phyloP scores from a whole-genome alignment of 116 monocot species.

The Dioscorea cayenensis region DNA sequence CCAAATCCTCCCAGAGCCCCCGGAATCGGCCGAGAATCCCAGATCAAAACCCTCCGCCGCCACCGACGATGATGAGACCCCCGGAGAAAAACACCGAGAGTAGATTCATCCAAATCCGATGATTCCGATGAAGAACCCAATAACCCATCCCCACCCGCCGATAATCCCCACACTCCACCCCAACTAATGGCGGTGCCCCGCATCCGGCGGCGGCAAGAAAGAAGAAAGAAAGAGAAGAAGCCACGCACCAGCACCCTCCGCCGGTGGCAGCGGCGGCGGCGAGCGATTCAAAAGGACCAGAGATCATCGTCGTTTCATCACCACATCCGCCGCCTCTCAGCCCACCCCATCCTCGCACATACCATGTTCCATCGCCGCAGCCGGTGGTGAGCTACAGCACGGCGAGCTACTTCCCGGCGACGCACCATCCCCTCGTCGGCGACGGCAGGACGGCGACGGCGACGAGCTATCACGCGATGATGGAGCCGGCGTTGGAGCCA shows the following conservation, averaged over 20 bases:
- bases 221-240: conserved; percentile 5
- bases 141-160: not conserved
- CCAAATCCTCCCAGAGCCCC: not conserved
- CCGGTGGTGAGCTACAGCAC: conserved; percentile 26
- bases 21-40: not conserved
- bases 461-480: conserved; percentile 17
- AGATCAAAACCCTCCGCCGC: not conserved
- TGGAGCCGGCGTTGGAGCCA: not conserved
- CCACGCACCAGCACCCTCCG: not conserved
- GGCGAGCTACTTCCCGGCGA: conserved; percentile 17
- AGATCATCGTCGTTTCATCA: not conserved
- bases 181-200: not conserved
- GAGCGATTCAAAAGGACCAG: conserved; percentile 4
- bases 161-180: too few species aligned
- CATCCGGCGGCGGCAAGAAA: not conserved
- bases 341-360: not conserved
- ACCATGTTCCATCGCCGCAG: not conserved
- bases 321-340: not conserved
- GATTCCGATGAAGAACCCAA: not conserved
- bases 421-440: conserved; percentile 12
- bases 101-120: not conserved
- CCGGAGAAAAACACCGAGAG: not conserved
- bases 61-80: not conserved
- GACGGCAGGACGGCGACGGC: conserved; percentile 7
- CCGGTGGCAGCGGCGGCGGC: not conserved